Conservation (phyloP, 495 filamentous ascomycete species). For the Penicillium macrosclerotiorum region DNA sequence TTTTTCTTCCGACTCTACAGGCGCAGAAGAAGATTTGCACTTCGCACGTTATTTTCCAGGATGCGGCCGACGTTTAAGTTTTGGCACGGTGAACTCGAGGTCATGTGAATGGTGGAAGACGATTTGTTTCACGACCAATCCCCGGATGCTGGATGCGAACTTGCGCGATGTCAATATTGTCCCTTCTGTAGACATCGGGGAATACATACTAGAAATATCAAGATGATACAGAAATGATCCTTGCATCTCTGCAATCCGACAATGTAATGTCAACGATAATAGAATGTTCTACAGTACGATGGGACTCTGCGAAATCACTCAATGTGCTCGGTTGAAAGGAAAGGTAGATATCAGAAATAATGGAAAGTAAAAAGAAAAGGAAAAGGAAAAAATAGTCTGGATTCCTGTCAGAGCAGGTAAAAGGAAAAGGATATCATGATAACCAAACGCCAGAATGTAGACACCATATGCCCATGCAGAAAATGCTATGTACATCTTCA, state of each 20-base stretch:
- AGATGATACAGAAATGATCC: conserved; percentile 5
- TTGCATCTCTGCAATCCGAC: too few relatives aligned
- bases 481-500: conserved; percentile 11
- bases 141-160: background rate
- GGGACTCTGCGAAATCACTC: too few relatives aligned
- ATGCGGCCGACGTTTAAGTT: conserved; percentile 18
- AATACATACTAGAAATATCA: conserved; percentile 8
- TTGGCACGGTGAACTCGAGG: background rate
- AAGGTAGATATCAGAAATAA: too few relatives aligned
- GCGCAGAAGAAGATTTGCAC: conserved; percentile 32
- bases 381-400: background rate
- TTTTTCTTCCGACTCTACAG: conserved; percentile 13
- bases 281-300: too few relatives aligned
- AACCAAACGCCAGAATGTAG: conserved; percentile 11
- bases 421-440: conserved; percentile 9
- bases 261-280: too few relatives aligned
- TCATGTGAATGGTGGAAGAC: conserved; percentile 6
- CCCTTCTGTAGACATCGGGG: conserved; percentile 8
- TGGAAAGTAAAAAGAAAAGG: too few relatives aligned
- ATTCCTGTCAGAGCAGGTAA: too few relatives aligned
- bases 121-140: background rate
- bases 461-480: too few relatives aligned
- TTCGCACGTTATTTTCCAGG: conserved; percentile 24
- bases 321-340: too few relatives aligned
- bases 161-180: conserved; percentile 18